A percentile compares a stretch with the other conserved stretches of the same genome.
phyloP scores from a whole-genome alignment of 179 eudicot species.

The Silene coronaria region DNA sequence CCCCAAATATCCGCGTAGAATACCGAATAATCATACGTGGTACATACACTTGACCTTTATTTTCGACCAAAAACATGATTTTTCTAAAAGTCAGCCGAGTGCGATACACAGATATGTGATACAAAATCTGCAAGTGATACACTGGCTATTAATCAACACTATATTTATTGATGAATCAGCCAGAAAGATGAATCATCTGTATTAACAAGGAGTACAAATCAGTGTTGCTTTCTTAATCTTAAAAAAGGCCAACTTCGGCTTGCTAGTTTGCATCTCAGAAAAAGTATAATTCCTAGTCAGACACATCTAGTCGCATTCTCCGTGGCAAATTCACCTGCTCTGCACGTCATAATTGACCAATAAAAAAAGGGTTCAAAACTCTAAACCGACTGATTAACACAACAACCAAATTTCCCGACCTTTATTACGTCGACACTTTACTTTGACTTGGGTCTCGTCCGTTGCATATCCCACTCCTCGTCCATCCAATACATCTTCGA shows the following conservation, averaged over 20 bases:
- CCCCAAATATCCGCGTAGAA: background rate
- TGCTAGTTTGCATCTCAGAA: background rate
- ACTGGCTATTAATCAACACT: background rate
- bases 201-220: background rate
- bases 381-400: background rate
- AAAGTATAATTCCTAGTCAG: background rate
- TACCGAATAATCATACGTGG: background rate
- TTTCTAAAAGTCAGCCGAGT: background rate
- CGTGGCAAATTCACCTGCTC: background rate
- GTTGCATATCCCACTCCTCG: too few relatives aligned
- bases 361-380: too few relatives aligned
- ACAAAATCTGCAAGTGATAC: background rate
- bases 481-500: too few relatives aligned
- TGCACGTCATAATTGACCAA: background rate
- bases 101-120: background rate
- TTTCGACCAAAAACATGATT: background rate
- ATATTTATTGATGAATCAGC: background rate
- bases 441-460: background rate
- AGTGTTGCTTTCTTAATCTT: constrained; percentile 7
- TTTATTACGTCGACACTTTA: background rate
- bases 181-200: background rate
- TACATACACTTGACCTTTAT: background rate
- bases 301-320: background rate
- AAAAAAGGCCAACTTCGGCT: background rate
- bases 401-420: background rate